Base-by-base conservation (phyloP, 768 basidiomycete species). In the Thelephora aurantiotincta region DNA sequence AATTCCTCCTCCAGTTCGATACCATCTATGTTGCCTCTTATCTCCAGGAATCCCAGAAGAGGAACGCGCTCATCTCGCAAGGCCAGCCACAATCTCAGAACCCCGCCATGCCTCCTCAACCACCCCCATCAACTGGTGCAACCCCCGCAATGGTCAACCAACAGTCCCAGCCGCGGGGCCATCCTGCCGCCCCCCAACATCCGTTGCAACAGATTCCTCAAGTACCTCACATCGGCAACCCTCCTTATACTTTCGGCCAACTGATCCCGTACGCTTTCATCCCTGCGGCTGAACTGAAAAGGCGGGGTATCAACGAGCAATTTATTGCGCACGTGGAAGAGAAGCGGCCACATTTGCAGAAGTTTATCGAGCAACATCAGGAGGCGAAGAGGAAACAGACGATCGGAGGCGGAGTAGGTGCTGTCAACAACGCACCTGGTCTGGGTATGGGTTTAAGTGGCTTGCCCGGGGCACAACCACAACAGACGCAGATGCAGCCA, bases 1-100 rank as follows among this genome's bases (percentile, higher is more conserved):
- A 73, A 33, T 78, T 72, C 51, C 68, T 87, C 11, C 51, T 58
- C 3, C 54, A 57, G 16, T 83, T 85, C 55, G 82, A 87, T 56
- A 53, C 59, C 13, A 68, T 70, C 35, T 80, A 81, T 51, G 61
- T 74, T 46, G 20, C 55, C 35, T 70, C 71, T 12, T 38, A 41
- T 7, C 44, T 22, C 5, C 48, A 47, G 44, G 45, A 52, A 30
- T 16, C 38, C 33, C 22, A 23, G 30, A 50, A 44, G n/a, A 19
- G 33, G 18, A 18, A 11, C 19, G 30, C 20, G 18, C n/a, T 12
- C 6, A 19, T 12, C 35, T 20, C 9, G 47, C 49, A 18, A 34
- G 22, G 18, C 22, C 35, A 33, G 34, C 45, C 16, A 16, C 14
- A 33, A 35, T 33, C 18, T 33, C 45, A 13, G 45, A 42, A 26